Evolutionary conservation across 768 basidiomycete genomes (phyloP).

Genomic region (Tremella mesenterica): DNA sequence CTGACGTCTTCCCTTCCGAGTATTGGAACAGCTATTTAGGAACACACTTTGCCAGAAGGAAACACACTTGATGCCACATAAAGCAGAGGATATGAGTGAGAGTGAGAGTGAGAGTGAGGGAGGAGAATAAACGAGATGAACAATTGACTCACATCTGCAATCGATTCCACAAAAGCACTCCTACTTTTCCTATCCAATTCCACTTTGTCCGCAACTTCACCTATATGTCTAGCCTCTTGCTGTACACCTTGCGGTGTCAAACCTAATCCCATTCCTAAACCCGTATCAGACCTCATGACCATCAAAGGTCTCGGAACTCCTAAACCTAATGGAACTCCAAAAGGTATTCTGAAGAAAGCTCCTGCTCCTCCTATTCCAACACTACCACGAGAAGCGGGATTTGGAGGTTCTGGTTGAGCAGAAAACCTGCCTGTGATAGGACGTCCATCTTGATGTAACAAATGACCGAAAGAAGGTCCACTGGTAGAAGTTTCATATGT

Average conservation of each 20-base stretch:
- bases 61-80: no score
- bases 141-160: conserved; percentile 36
- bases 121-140: not conserved
- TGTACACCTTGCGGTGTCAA: not conserved
- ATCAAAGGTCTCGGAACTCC: conserved; percentile 19
- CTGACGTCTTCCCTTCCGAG: no score
- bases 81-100: no score
- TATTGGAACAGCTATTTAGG: no score
- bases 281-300: conserved; percentile 17
- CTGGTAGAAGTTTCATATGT: conserved; percentile 36
- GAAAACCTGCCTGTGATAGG: conserved; percentile 15
- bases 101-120: no score
- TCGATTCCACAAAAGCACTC: conserved; percentile 43
- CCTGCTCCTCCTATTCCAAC: not conserved
- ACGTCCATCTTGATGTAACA: conserved; percentile 24
- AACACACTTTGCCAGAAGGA: no score
- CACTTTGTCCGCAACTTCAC: conserved; percentile 1
- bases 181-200: not conserved
- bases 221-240: not conserved
- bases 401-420: not conserved
- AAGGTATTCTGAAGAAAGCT: conserved; percentile 26
- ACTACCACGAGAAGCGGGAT: not conserved
- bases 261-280: conserved; percentile 19
- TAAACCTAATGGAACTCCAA: conserved; percentile 22
- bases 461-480: conserved; percentile 40